phyloP scores from a whole-genome alignment of 148 eudicot species.

The Nepenthes mirabilis region DNA sequence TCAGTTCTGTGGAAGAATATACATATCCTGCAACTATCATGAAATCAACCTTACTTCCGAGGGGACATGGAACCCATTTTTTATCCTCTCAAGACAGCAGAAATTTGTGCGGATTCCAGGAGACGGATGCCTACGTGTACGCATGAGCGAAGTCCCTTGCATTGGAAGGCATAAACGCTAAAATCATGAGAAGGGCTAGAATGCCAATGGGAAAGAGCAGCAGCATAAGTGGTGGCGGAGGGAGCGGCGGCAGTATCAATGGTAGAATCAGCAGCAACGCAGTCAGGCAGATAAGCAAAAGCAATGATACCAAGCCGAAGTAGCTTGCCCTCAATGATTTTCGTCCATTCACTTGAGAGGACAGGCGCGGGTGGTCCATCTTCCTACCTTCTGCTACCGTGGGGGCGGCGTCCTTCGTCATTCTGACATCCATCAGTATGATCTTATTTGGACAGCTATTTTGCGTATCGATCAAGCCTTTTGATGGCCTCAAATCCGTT shows the following conservation, averaged over 20 bases:
- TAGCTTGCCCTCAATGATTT: constrained; percentile 16
- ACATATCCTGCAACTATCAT: too few relatives aligned
- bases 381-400: neutral
- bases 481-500: too few relatives aligned
- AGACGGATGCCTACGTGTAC: constrained; percentile 14
- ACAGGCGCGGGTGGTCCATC: neutral
- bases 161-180: constrained; percentile 75
- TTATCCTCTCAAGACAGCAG: too few relatives aligned
- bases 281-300: constrained; percentile 46
- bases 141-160: constrained; percentile 28
- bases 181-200: constrained; percentile 42
- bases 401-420: neutral
- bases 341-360: neutral
- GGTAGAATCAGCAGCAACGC: constrained; percentile 70
- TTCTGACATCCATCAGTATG: neutral
- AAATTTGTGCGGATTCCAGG: too few relatives aligned
- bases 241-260: constrained; percentile 72
- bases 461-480: too few relatives aligned
- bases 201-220: constrained; percentile 68
- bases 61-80: neutral
- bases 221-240: constrained; percentile 82
- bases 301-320: constrained; percentile 54
- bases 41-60: too few relatives aligned
- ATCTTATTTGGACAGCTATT: neutral
- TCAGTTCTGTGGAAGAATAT: too few relatives aligned